Percentiles rank a stretch among this genome's conserved stretches.
Conservation (phyloP, 495 filamentous ascomycete species). For the Aspergillus indologenus region DNA sequence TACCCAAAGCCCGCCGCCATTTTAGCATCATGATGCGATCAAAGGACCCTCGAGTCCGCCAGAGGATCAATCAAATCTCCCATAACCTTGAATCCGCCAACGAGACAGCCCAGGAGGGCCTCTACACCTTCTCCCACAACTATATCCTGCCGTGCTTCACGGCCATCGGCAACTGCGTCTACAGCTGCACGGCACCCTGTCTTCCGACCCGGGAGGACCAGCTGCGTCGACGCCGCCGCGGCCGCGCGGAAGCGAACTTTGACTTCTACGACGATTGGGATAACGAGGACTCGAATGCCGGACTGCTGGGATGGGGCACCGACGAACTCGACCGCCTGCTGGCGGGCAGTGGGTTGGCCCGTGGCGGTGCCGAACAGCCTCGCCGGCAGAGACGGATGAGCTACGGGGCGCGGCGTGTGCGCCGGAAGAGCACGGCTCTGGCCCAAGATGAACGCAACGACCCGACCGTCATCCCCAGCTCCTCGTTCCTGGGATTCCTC, state of each 20-base stretch:
- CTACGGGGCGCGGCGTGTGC: conserved; percentile 67
- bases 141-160: conserved; percentile 82
- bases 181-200: conserved; percentile 68
- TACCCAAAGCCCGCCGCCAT: too few species aligned
- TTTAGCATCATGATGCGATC: conserved; percentile 54
- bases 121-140: conserved; percentile 82
- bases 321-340: conserved; percentile 87
- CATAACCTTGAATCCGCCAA: conserved; percentile 91
- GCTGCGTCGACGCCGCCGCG: conserved; percentile 62
- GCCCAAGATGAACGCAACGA: conserved; percentile 61
- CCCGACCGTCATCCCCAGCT: conserved; percentile 87
- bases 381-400: conserved; percentile 78
- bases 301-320: conserved; percentile 68
- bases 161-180: conserved; percentile 61
- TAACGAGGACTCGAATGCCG: conserved; percentile 61
- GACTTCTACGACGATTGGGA: conserved; percentile 99
- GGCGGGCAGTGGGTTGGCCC: conserved; percentile 64
- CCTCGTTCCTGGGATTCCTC: conserved; percentile 81
- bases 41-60: conserved; percentile 88
- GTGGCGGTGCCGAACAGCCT: conserved; percentile 58
- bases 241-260: conserved; percentile 76
- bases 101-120: conserved; percentile 79
- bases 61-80: conserved; percentile 88
- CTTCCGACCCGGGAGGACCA: conserved; percentile 72
- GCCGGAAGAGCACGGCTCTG: conserved; percentile 64